phyloP scores from a whole-genome alignment of 768 basidiomycete species.

The Tulasnella sp. region DNA sequence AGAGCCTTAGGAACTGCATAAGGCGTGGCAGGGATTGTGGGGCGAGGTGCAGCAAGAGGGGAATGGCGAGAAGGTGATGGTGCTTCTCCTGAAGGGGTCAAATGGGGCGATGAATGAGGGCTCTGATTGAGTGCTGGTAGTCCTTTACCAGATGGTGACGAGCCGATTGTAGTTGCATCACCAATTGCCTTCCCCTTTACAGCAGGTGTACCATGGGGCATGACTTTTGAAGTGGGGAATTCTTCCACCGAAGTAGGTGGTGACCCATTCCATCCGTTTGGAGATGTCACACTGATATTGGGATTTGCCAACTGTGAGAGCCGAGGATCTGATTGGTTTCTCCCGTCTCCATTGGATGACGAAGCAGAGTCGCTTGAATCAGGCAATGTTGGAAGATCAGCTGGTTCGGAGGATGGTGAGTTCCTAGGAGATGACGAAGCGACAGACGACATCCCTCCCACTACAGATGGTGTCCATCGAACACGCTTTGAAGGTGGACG shows the following conservation, averaged over 20 bases:
- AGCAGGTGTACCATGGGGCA: not conserved
- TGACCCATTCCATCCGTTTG: not conserved
- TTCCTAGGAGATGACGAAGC: constrained; percentile 17
- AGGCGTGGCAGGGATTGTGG: not conserved
- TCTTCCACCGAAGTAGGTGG: constrained; percentile 4
- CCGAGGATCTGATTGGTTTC: not conserved
- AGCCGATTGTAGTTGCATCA: not conserved
- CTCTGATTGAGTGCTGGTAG: not conserved
- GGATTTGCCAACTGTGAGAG: not conserved
- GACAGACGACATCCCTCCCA: constrained; percentile 24
- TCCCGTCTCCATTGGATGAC: constrained; percentile 8
- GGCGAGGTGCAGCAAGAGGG: not conserved
- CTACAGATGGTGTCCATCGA: constrained; percentile 38
- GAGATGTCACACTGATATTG: not conserved
- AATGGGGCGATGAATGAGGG: not conserved
- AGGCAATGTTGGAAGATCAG: constrained; percentile 1
- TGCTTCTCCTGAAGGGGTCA: not conserved
- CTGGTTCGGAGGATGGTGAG: constrained; percentile 7
- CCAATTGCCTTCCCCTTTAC: not conserved
- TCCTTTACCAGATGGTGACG: not conserved
- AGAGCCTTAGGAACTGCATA: not conserved
- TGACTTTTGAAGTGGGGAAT: constrained; percentile 3
- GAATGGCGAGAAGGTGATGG: constrained; percentile 19
- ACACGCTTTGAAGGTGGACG: constrained; percentile 29
- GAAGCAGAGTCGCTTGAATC: constrained; percentile 15